Base-by-base conservation (phyloP, 805 yeast species). In the Hanseniaspora lachancei region DNA sequence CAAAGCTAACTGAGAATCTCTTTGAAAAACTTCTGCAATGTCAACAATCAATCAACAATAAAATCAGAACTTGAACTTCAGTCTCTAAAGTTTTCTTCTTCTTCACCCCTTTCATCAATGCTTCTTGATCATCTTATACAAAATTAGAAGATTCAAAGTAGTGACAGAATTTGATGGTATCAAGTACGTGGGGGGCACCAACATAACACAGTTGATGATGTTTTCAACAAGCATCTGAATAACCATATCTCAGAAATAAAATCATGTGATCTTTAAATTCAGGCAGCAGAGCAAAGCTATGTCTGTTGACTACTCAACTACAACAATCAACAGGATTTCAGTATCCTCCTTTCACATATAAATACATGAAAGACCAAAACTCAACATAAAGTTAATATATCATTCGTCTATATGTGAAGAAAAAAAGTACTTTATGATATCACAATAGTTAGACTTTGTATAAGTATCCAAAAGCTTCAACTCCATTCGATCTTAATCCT, bases 161-260 rank as follows among this genome's bases (percentile, higher is more conserved):
- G 18, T 43, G 29, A 43, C 16, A 43, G 36, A 27, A 27, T n/a
- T 18, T 13, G 15, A 41, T 41, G 44, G 44, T 13, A 23, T 27
- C 16, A 24, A 13, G 21, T 23, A 41, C 23, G 29, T 12, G 16
- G 16, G 24, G 24, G 23, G 44, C 15, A 32, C 15, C 21, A 27
- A 41, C 23, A 9, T 8, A 32, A 41, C 29, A 41, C 44, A 41
- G 15, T 41, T 13, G 5, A 41, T 41, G 44, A 27, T 23, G 16
- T 41, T 41, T 48, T 23, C n/a, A 43, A 43, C 16, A 18, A 3
- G 21, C 18, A n/a, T 23, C 23, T 49, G 32, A 20, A 29, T 21
- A 42, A 15, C 34, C 38, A 44, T n/a, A 46, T 53, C 56, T 53
- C 56, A 53, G 56, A 46, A 46, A 53, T 46, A 38, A 38, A 46